Conservation (phyloP, 176 grass and related monocot species). For the Raddia distichophylla region DNA sequence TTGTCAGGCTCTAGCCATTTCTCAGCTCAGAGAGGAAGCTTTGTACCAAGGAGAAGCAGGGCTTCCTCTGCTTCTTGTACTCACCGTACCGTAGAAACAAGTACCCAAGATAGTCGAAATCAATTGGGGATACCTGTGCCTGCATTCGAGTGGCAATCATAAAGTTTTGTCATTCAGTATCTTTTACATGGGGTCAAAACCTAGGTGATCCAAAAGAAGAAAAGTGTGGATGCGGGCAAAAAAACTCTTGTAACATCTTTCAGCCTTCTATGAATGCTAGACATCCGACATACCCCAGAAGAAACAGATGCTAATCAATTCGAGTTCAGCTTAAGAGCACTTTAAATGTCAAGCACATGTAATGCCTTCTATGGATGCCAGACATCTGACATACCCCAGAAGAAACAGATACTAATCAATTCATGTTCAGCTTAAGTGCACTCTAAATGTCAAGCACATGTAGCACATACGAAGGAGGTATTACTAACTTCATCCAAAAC, state of each 20-base stretch:
- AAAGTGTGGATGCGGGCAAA: no score
- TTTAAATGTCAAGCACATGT: neutral
- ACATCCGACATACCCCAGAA: no score
- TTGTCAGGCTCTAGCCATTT: neutral
- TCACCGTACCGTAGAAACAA: conserved; percentile 87
- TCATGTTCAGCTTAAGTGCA: conserved; percentile 1
- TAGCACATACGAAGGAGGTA: neutral
- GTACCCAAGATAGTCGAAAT: conserved; percentile 89
- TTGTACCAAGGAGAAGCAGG: conserved; percentile 49
- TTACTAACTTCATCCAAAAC: conserved; percentile 10
- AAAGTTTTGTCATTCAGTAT: neutral
- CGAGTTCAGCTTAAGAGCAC: no score
- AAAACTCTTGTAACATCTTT: no score
- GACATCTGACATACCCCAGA: neutral
- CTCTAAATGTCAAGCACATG: conserved; percentile 6
- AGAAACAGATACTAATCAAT: conserved; percentile 5
- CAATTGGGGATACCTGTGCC: conserved; percentile 90
- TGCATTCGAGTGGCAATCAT: conserved; percentile 32
- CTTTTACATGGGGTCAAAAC: neutral
- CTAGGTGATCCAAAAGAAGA: neutral
- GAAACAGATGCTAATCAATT: no score
- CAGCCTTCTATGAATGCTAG: no score
- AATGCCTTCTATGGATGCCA: neutral
- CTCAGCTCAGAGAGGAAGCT: conserved; percentile 38
- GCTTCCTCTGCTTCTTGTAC: conserved; percentile 86